Conservation (phyloP, 768 basidiomycete species). For the Hirschioporus abietinus region DNA sequence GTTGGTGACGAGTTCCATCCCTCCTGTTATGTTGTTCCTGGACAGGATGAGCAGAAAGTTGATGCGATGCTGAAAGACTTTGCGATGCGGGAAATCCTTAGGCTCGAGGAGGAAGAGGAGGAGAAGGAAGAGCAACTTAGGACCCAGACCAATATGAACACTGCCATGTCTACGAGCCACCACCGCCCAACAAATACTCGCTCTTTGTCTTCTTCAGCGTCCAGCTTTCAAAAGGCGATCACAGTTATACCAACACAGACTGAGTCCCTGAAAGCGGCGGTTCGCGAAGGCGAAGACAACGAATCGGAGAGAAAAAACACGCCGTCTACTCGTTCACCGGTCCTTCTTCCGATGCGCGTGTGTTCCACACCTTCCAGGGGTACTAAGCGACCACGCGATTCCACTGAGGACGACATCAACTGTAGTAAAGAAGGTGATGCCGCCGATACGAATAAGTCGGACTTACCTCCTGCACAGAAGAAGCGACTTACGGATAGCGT, state of each 20-base stretch:
- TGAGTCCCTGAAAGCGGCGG: neutral
- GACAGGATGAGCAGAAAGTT: conserved; percentile 1
- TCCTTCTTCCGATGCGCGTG: neutral
- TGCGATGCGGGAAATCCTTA: neutral
- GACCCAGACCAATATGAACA: neutral
- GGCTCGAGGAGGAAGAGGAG: neutral
- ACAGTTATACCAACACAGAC: neutral
- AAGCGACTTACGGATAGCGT: neutral
- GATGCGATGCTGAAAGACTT: conserved; percentile 1
- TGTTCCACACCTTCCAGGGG: neutral
- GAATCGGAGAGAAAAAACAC: neutral
- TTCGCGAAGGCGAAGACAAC: neutral
- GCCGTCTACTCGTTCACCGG: neutral
- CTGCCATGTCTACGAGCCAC: neutral
- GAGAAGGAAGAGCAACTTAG: neutral
- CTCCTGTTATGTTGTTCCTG: neutral
- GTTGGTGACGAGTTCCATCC: neutral
- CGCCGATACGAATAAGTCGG: neutral
- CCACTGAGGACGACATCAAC: neutral
- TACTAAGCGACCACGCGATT: neutral
- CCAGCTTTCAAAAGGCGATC: neutral
- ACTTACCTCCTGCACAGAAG: neutral
- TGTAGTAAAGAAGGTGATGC: neutral
- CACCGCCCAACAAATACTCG: neutral
- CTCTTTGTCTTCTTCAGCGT: neutral